Evolutionary conservation across 768 basidiomycete genomes (phyloP).

Genomic region (Tylopilus vinaceipallidus): DNA sequence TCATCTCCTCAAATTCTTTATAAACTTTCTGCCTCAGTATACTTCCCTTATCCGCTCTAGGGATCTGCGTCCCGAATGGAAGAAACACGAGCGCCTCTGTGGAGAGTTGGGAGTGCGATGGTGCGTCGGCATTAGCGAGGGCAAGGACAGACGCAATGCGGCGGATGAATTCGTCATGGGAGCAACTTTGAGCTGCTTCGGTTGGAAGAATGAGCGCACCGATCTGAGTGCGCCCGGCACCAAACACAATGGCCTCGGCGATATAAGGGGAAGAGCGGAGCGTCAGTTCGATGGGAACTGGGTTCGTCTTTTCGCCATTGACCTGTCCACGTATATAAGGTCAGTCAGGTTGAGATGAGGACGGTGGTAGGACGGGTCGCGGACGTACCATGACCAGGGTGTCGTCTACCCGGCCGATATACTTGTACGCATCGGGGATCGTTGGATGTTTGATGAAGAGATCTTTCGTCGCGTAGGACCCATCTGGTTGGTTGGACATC

Average conservation of each 20-base stretch:
- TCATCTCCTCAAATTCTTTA: constrained; percentile 45
- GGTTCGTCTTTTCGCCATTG: constrained; percentile 56
- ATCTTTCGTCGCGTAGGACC: constrained; percentile 55
- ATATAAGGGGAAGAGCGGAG: constrained; percentile 48
- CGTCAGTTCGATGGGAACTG: constrained; percentile 51
- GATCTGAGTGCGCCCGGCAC: constrained; percentile 45
- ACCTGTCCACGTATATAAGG: constrained; percentile 27
- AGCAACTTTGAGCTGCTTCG: constrained; percentile 32
- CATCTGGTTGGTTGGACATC: constrained; percentile 45
- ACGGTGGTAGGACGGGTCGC: not conserved
- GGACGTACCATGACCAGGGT: constrained; percentile 41
- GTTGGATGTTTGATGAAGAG: constrained; percentile 49
- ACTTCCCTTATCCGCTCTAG: constrained; percentile 50
- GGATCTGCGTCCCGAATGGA: constrained; percentile 46
- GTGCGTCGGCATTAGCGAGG: constrained; percentile 50
- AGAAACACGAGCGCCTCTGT: constrained; percentile 51
- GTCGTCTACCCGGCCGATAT: constrained; percentile 55
- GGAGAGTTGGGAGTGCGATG: constrained; percentile 50
- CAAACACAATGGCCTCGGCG: constrained; percentile 54
- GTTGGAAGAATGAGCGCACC: constrained; percentile 52
- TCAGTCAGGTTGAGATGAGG: constrained; percentile 8
- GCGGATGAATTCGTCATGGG: constrained; percentile 29
- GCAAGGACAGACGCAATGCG: constrained; percentile 44
- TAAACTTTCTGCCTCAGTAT: constrained; percentile 51
- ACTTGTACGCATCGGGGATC: constrained; percentile 42